These are phyloP conservation scores for Candida loeiensis DNA, from an alignment of 805 yeast genomes.

Conservation along the genomic window DNA sequence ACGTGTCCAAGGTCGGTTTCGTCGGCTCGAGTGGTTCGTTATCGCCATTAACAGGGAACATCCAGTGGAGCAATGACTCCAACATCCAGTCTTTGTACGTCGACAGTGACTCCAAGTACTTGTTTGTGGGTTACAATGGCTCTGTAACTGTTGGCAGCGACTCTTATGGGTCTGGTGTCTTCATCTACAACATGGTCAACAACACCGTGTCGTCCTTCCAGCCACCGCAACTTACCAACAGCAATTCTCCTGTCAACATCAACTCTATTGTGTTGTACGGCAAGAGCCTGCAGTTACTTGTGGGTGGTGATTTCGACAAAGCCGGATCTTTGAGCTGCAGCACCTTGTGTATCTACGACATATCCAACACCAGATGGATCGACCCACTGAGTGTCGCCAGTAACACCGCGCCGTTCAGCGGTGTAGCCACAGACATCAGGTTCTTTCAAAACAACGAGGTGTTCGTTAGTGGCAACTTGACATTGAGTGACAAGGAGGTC, in stretches of 20 bases:
- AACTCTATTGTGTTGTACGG: constrained; percentile 36
- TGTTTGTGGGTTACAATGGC: constrained; percentile 49
- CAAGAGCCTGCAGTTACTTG: constrained; percentile 42
- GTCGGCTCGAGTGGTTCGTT: constrained; percentile 18
- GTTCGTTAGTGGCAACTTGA: constrained; percentile 52
- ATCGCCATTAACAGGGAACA: constrained; percentile 20
- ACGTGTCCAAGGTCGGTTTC: constrained; percentile 27
- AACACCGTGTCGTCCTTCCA: constrained; percentile 42
- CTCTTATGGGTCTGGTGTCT: constrained; percentile 40
- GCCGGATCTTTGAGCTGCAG: constrained; percentile 58
- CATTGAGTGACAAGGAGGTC: constrained; percentile 30
- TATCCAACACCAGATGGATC: constrained; percentile 52
- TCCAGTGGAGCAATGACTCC: constrained; percentile 25
- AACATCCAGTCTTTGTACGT: constrained; percentile 32
- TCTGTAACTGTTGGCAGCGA: constrained; percentile 19
- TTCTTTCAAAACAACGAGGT: constrained; percentile 39
- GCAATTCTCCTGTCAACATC: constrained; percentile 38
- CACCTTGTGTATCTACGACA: constrained; percentile 64
- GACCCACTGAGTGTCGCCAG: constrained; percentile 28
- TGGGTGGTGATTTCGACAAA: constrained; percentile 68
- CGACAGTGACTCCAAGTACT: constrained; percentile 26
- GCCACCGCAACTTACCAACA: constrained; percentile 45
- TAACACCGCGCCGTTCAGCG: constrained; percentile 32
- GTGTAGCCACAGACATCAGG: constrained; percentile 51
- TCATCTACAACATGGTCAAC: constrained; percentile 48